Percentiles rank a stretch among this genome's conserved stretches.
These are phyloP conservation scores for Linum tenue DNA, from an alignment of 345 rosid genomes.

Conservation along the genomic window DNA sequence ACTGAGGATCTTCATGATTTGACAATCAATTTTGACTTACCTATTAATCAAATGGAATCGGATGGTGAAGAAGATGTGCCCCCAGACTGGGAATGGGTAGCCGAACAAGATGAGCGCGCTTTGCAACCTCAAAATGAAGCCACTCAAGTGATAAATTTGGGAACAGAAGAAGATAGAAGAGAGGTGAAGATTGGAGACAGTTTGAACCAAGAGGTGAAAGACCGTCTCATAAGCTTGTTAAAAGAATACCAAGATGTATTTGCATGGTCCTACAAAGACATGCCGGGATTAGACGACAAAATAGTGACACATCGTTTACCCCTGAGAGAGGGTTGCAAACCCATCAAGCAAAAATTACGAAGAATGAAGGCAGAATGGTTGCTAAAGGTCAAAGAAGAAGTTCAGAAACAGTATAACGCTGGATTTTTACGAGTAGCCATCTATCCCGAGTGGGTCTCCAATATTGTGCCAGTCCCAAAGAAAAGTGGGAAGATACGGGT, in stretches of 20 bases:
- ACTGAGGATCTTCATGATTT: neutral
- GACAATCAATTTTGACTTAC: neutral
- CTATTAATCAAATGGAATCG: neutral
- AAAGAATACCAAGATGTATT: no score
- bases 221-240: neutral
- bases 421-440: neutral
- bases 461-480: neutral
- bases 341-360: no score
- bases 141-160: neutral
- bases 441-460: neutral
- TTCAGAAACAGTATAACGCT: no score
- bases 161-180: neutral
- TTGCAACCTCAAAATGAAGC: neutral
- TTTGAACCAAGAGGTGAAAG: neutral
- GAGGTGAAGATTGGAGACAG: neutral
- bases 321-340: no score
- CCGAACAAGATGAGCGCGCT: neutral
- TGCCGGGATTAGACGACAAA: no score
- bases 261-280: no score
- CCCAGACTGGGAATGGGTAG: no score
- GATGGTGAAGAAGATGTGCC: no score
- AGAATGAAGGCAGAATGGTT: no score
- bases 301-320: no score
- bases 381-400: no score
- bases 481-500: neutral